Base-by-base conservation (phyloP, 805 yeast species). In the Wickerhamomyces ciferrii region DNA sequence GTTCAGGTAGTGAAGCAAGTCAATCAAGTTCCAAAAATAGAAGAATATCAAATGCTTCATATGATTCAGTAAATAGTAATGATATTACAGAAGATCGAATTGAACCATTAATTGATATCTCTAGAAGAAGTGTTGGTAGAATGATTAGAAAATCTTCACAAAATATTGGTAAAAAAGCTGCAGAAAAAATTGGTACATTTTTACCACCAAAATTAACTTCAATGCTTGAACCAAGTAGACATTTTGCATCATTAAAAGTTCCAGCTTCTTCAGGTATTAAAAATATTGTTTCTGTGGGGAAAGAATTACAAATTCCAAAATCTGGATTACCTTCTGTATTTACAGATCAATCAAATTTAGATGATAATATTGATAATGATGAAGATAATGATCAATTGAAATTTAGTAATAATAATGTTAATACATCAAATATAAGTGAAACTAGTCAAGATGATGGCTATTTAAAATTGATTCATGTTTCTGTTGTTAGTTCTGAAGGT, bases 111-210 rank as follows among this genome's bases (percentile, higher is more conserved):
- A 80, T 85, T 13, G 95, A 87, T 56, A 79, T 76, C 41, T 76
- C 85, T 1, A 69, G 95, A 53, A 70, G 83, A 44, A 79, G 89
- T 0, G 86, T 87, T 13, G 94, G 88, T 0, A 66, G 95, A 47
- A 74, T 87, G 69, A 79, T 87, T 23, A 69, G 95, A 54, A 71
- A 88, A 49, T 84, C 92, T 2, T 86, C 94, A 0, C 95, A 87
- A 55, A 79, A 78, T 4, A 68, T 86, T 46, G 91, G 92, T 0
- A 69, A 91, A 42, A 80, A 79, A 51, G 94, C 94, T 1, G 96
- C 96, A 0, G 95, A 84, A 56, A 84, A 82, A 44, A 83, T 90
- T 77, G 96, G 96, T 0, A 87, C 87, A n/a, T 84, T 84, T 50
- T 71, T 91, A 20, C 97, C 97, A 2, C 72, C 82, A 13, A 80